phyloP scores from a whole-genome alignment of 345 rosid species.

The Populus tremula region DNA sequence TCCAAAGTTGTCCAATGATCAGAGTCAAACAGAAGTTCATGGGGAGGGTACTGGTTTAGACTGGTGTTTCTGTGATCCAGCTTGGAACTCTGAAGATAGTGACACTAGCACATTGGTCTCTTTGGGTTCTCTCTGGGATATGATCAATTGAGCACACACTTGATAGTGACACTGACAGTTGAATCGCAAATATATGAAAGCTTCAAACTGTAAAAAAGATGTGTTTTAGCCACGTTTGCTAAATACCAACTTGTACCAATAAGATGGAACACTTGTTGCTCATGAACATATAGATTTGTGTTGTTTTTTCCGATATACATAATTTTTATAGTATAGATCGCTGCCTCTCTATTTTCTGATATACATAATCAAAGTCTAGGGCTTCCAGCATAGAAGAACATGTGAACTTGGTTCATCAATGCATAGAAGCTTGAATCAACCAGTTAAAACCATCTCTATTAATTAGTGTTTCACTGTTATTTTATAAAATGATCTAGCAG shows the following conservation, averaged over 20 bases:
- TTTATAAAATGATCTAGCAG: not conserved
- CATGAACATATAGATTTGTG: not conserved
- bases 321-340: not conserved
- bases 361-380: not conserved
- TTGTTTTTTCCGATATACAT: not conserved
- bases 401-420: not conserved
- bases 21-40: slow-evolving; percentile 22
- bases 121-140: slow-evolving; percentile 16
- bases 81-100: slow-evolving; percentile 14
- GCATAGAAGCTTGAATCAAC: no score
- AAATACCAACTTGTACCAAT: not conserved
- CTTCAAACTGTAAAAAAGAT: not conserved
- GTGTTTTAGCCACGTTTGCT: not conserved
- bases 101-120: not conserved
- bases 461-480: not conserved
- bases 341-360: not conserved
- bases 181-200: not conserved
- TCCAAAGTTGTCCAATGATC: slow-evolving; percentile 34
- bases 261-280: not conserved
- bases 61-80: slow-evolving; percentile 10
- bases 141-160: not conserved
- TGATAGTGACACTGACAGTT: not conserved
- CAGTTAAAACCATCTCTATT: no score
- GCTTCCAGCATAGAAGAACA: not conserved
- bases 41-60: slow-evolving; percentile 21